Evolutionary conservation across 495 filamentous ascomycete genomes (phyloP), one percentile per base, ranked within the genome.

Genomic region (Neurospora sp.): DNA sequence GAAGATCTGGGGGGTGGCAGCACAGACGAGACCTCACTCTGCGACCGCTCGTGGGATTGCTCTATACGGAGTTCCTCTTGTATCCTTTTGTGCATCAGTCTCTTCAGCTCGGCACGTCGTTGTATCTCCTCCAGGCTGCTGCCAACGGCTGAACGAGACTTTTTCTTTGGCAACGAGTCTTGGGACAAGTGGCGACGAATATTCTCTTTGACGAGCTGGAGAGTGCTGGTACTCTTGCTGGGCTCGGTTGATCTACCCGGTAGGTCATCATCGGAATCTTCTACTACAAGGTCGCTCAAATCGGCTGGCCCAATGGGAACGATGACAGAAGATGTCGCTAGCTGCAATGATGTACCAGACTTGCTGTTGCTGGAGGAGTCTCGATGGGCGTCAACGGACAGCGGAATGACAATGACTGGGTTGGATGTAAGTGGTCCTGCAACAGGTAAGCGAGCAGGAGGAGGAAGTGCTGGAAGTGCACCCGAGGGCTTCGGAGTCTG

Each of bases 71-170:
- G 76, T 70, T 88, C 86, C 47, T 87, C 84, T 70, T 85, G 83
- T 31, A 88, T 87, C 71, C 86, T 80, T 72, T 84, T 83, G 70
- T 85, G 82, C 79, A 85, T 82, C 16, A 87, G 75, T 61, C 85
- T 80, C 74, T 81, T 84, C 69, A 88, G 72, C 73, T 88, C 86
- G 40, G 84, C 85, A 70, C 86, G 81, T 7, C 86, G 80, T 65
- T 83, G 83, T 47, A 85, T 72, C 73, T 85, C 85, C 72, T 85
- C 84, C n/a, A 85, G 80, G 44, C 80, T 84, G 39, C 77, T 80
- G 20, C 84, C 84, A 3, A 84, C 79, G 39, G 81, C 82, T 9
- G 81, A 80, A 37, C 79, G 79, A 7, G 82, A 81, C 40, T 79
- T 81, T n/a, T 81, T 75, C 71, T 76, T 80, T 6, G 80, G 73